A percentile compares a stretch with the other conserved stretches of the same genome.
Evolutionary conservation across 257 asterid species (phyloP).

Genomic region (Scutellaria barbata): DNA sequence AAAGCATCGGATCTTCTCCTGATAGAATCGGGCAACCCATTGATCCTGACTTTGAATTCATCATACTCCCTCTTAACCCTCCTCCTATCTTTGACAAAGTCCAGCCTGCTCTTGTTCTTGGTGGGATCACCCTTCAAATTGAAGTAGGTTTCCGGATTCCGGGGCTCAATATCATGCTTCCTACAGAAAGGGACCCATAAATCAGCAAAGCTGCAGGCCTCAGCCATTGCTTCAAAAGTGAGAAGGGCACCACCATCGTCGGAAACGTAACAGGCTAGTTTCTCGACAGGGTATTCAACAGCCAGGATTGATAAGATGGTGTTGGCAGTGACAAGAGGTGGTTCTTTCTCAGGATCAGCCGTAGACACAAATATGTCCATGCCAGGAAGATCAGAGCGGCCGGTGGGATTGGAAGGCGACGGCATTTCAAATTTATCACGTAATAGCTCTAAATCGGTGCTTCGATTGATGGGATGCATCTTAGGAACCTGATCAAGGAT

Average conservation of each 20-base stretch:
- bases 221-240: conserved; percentile 75
- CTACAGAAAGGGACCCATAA: conserved; percentile 69
- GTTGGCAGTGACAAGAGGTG: conserved; percentile 62
- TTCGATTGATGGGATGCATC: conserved; percentile 49
- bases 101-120: conserved; percentile 51
- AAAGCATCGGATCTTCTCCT: conserved; percentile 64
- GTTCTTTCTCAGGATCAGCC: conserved; percentile 74
- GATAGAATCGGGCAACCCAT: conserved; percentile 58
- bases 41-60: conserved; percentile 63
- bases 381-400: conserved; percentile 66
- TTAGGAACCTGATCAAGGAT: conserved; percentile 65
- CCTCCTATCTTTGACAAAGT: conserved; percentile 65
- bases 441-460: conserved; percentile 42
- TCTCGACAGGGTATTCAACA: conserved; percentile 64
- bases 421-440: conserved; percentile 59
- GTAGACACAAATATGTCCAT: conserved; percentile 63
- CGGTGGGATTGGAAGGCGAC: conserved; percentile 55
- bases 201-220: conserved; percentile 70
- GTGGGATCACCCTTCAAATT: conserved; percentile 55
- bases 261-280: conserved; percentile 59
- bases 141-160: conserved; percentile 65
- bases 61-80: conserved; percentile 64
- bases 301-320: conserved; percentile 64
- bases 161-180: conserved; percentile 64
- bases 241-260: conserved; percentile 74